Conservation (phyloP, 202 grass and related monocot genomes). For the Digitaria exilis region DNA sequence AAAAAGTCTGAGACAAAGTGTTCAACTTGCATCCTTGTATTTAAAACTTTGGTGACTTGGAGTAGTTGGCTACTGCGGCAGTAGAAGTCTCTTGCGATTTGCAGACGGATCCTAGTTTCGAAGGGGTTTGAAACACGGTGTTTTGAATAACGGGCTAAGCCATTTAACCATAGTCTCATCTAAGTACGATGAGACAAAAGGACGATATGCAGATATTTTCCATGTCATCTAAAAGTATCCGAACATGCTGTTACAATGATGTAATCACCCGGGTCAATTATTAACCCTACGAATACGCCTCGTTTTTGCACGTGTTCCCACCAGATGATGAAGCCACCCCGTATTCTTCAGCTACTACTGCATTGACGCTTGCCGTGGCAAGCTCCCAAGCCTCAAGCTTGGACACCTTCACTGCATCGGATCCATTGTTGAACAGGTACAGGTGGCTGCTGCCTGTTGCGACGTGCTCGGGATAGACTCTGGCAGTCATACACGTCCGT, state of each 20-base stretch:
- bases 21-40: too few relatives aligned
- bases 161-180: too few relatives aligned
- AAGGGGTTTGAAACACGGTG: too few relatives aligned
- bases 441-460: constrained; percentile 34
- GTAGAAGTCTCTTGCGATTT: too few relatives aligned
- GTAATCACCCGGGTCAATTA: neutral
- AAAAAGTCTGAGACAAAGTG: too few relatives aligned
- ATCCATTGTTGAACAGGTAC: constrained; percentile 65
- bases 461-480: constrained; percentile 58
- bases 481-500: constrained; percentile 56
- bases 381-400: constrained; percentile 72
- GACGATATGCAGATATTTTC: too few relatives aligned
- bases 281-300: neutral
- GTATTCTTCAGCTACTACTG: neutral
- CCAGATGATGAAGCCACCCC: neutral
- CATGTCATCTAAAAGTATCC: neutral
- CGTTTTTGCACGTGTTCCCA: neutral
- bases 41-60: too few relatives aligned
- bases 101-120: too few relatives aligned
- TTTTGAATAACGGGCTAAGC: too few relatives aligned
- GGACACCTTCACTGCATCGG: constrained; percentile 38
- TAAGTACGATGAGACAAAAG: too few relatives aligned
- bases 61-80: too few relatives aligned
- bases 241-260: neutral
- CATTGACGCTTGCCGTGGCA: constrained; percentile 30